Evolutionary conservation across 2,329 filamentous ascomycete genomes (phyloP).

Genomic region (Didymosphaeria variabile): DNA sequence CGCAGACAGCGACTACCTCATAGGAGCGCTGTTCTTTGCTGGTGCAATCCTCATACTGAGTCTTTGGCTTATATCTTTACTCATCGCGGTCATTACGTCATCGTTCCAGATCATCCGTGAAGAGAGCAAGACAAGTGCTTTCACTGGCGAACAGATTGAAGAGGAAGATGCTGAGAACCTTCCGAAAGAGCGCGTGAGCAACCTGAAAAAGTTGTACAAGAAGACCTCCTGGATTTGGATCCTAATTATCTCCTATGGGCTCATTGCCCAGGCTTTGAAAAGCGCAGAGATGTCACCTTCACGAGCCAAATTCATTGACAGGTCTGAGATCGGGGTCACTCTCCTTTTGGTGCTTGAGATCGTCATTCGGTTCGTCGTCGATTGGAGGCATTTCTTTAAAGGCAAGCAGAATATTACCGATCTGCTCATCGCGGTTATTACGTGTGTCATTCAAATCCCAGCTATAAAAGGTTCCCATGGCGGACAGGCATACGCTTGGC

Average conservation of each 20-base stretch:
- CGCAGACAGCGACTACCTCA: constrained; percentile 88
- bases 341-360: constrained; percentile 84
- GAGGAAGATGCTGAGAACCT: constrained; percentile 46
- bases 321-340: constrained; percentile 79
- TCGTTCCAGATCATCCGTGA: constrained; percentile 98
- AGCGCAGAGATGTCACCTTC: constrained; percentile 76
- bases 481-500: constrained; percentile 80
- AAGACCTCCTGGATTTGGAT: constrained; percentile 83
- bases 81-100: constrained; percentile 96
- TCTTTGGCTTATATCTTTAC: constrained; percentile 93
- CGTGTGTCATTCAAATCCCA: constrained; percentile 85
- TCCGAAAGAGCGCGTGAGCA: constrained; percentile 54
- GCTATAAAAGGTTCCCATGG: constrained; percentile 70
- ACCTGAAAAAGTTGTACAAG: constrained; percentile 76
- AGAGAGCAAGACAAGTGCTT: constrained; percentile 93
- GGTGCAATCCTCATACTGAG: constrained; percentile 86
- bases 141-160: constrained; percentile 74
- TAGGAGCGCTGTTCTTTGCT: constrained; percentile 80
- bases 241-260: constrained; percentile 77
- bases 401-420: constrained; percentile 82
- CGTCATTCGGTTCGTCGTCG: constrained; percentile 75
- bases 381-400: constrained; percentile 83
- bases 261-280: constrained; percentile 80
- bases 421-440: constrained; percentile 79
- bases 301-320: constrained; percentile 71